Evolutionary conservation across 2,329 filamentous ascomycete species (phyloP).

Genomic region (Tolypocladium cylindrosporum): DNA sequence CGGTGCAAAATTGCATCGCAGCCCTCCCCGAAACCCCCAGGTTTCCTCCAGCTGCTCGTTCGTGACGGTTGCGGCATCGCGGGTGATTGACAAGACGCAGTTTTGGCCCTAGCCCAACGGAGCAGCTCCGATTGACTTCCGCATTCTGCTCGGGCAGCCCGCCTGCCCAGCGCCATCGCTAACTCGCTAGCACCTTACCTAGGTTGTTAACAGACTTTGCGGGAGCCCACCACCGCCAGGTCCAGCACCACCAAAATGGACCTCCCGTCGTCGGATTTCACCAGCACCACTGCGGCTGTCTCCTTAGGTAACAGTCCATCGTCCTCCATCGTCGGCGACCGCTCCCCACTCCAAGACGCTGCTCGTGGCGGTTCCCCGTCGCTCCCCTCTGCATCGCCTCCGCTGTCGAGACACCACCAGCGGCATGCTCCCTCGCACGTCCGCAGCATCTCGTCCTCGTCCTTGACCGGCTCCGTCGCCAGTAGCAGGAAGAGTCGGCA

Average conservation of each 20-base stretch:
- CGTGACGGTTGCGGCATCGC: neutral
- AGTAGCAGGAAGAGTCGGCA: conserved; percentile 47
- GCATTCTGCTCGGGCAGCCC: neutral
- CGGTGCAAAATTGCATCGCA: neutral
- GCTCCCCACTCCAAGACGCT: neutral
- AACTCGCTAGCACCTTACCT: neutral
- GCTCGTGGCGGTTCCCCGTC: neutral
- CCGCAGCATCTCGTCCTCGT: conserved; percentile 36
- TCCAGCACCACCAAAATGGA: neutral
- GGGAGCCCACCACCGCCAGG: neutral
- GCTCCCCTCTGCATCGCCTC: neutral
- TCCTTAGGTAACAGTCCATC: neutral
- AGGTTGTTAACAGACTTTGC: neutral
- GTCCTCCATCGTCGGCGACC: neutral
- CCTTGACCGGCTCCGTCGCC: conserved; percentile 20
- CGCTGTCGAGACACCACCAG: neutral
- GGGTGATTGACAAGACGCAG: neutral
- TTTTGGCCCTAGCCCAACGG: neutral
- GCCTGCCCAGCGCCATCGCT: neutral
- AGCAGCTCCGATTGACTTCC: neutral
- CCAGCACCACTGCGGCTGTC: neutral
- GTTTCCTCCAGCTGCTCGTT: neutral
- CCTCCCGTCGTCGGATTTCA: neutral
- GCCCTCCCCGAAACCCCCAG: neutral
- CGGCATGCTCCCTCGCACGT: conserved; percentile 15